Conservation (phyloP, 176 grass and related monocot genomes). For the Avena eriantha region DNA sequence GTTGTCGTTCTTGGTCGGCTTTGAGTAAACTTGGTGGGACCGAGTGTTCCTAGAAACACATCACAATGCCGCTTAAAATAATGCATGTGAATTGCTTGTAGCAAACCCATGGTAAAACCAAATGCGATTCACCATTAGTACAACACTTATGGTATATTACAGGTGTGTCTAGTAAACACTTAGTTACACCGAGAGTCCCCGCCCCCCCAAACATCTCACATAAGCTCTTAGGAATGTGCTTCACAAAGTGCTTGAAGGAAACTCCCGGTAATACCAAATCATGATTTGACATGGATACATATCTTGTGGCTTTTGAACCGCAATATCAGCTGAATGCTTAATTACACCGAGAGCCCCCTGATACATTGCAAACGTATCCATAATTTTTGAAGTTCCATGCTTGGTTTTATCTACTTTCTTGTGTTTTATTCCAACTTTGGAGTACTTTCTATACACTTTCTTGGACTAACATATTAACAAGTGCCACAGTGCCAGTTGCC, state of each 20-base stretch:
- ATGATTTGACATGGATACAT: neutral
- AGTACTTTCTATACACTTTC: too few relatives aligned
- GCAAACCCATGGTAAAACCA: slow-evolving; percentile 48
- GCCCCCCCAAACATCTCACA: slow-evolving; percentile 77
- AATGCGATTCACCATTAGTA: neutral
- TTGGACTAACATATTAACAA: too few relatives aligned
- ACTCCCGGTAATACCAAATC: slow-evolving; percentile 50
- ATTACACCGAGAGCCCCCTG: slow-evolving; percentile 46
- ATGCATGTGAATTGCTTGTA: slow-evolving; percentile 46
- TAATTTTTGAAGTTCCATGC: too few relatives aligned
- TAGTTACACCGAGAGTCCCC: slow-evolving; percentile 39
- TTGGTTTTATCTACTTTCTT: too few relatives aligned
- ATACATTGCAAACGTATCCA: too few relatives aligned
- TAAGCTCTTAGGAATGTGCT: neutral
- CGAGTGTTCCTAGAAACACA: slow-evolving; percentile 60
- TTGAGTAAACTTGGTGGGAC: too few relatives aligned
- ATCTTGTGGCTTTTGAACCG: too few relatives aligned
- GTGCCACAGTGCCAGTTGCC: too few relatives aligned
- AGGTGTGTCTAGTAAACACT: neutral
- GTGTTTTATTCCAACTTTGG: too few relatives aligned
- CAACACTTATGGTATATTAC: neutral
- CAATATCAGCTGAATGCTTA: neutral
- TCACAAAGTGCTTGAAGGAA: slow-evolving; percentile 51
- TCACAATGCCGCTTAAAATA: slow-evolving; percentile 9
- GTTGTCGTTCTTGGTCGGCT: too few relatives aligned